These are phyloP conservation scores for Plenodomus biglobosus DNA, from an alignment of 2,329 filamentous ascomycete genomes.

Conservation along the genomic window DNA sequence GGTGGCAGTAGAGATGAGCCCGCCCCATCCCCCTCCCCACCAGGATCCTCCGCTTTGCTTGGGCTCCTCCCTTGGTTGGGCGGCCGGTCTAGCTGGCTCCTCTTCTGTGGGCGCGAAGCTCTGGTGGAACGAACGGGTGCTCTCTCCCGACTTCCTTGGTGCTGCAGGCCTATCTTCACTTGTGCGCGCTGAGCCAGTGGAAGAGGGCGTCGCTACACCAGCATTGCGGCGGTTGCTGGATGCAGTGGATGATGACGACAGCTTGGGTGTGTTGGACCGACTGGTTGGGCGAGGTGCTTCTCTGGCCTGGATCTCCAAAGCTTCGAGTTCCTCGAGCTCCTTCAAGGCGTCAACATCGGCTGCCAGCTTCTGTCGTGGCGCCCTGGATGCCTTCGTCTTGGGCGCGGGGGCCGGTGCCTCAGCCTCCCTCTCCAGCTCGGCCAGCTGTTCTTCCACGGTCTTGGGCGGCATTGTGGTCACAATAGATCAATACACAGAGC, in stretches of 20 bases:
- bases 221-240: constrained; percentile 42
- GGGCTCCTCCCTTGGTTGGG: constrained; percentile 54
- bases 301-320: constrained; percentile 52
- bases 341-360: constrained; percentile 74
- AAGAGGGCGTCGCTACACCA: constrained; percentile 43
- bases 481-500: background rate
- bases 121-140: constrained; percentile 68
- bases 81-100: constrained; percentile 45
- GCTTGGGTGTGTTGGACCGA: constrained; percentile 80
- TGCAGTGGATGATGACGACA: constrained; percentile 51
- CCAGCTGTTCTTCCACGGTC: constrained; percentile 53
- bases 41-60: constrained; percentile 47
- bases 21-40: constrained; percentile 75
- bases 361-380: constrained; percentile 46
- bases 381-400: constrained; percentile 49
- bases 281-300: constrained; percentile 61
- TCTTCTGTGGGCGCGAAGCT: constrained; percentile 67
- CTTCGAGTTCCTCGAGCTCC: constrained; percentile 77
- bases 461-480: constrained; percentile 38
- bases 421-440: constrained; percentile 44
- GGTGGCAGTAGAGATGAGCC: constrained; percentile 76
- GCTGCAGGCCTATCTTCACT: constrained; percentile 62
- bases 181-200: constrained; percentile 44
- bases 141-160: constrained; percentile 75
- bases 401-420: constrained; percentile 38